A percentile compares a stretch with the other conserved stretches of the same genome.
phyloP scores from a whole-genome alignment of 192 early-diverging fungal species.

The Coemansia sp. region DNA sequence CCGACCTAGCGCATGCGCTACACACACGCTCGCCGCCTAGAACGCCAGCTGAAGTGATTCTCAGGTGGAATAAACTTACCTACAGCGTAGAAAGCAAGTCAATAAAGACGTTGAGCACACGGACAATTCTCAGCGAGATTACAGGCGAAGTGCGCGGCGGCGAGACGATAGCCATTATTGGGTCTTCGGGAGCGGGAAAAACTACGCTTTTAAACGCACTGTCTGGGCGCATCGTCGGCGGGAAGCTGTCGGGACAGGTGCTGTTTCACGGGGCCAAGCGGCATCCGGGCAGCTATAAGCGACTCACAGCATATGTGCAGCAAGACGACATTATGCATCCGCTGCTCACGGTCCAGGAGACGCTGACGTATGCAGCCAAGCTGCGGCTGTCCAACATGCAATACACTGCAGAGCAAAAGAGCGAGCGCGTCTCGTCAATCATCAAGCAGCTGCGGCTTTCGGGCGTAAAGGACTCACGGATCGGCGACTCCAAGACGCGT shows the following conservation, averaged over 20 bases:
- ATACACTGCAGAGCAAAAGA: conserved; percentile 55
- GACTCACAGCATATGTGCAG: conserved; percentile 49
- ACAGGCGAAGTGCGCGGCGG: conserved; percentile 68
- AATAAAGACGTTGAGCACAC: conserved; percentile 6
- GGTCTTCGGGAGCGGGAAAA: conserved; percentile 89
- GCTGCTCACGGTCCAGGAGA: conserved; percentile 75
- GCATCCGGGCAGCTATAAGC: conserved; percentile 34
- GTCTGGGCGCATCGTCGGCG: conserved; percentile 66
- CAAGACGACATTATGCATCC: conserved; percentile 60
- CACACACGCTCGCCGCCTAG: background rate
- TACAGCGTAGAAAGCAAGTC: conserved; percentile 31
- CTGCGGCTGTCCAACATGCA: conserved; percentile 62
- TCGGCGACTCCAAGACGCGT: conserved; percentile 46
- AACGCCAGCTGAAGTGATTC: conserved; percentile 16
- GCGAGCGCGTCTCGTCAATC: conserved; percentile 60
- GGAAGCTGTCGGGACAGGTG: conserved; percentile 56
- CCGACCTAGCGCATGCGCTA: background rate
- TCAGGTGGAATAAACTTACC: conserved; percentile 34
- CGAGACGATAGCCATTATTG: conserved; percentile 84
- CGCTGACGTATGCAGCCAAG: conserved; percentile 69
- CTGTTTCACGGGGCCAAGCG: conserved; percentile 51
- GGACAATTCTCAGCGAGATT: conserved; percentile 62
- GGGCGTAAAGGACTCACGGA: conserved; percentile 56
- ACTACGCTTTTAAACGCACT: conserved; percentile 81
- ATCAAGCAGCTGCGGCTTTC: conserved; percentile 65